Conservation (phyloP, 164 flowering plant species). For the Protea cynaroides region DNA sequence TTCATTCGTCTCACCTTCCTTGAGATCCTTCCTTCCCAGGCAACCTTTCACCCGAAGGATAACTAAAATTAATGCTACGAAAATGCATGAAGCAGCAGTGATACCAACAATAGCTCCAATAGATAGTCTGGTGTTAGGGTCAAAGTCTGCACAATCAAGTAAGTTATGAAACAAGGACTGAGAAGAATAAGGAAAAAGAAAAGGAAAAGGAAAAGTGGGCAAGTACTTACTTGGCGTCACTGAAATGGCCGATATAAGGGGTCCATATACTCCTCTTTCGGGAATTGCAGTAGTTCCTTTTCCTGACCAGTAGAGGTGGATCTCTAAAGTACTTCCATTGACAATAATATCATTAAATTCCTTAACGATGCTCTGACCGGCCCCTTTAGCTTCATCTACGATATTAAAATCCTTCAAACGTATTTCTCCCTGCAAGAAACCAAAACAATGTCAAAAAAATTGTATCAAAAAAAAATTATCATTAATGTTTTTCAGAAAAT, state of each 20-base stretch:
- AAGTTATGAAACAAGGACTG: neutral
- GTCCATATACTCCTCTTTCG: constrained; percentile 62
- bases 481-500: neutral
- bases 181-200: neutral
- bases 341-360: constrained; percentile 30
- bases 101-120: constrained; percentile 60
- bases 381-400: constrained; percentile 50
- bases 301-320: constrained; percentile 72
- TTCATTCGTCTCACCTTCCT: constrained; percentile 37
- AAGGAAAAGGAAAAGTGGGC: neutral
- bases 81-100: constrained; percentile 29
- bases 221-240: constrained; percentile 77
- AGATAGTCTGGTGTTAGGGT: constrained; percentile 32
- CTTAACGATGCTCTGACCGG: constrained; percentile 26
- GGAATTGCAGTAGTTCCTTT: constrained; percentile 72
- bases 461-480: neutral
- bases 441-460: neutral
- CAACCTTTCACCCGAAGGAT: constrained; percentile 42
- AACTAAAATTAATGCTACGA: constrained; percentile 26
- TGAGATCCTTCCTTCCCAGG: constrained; percentile 35
- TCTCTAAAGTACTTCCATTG: constrained; percentile 49
- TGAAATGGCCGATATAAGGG: constrained; percentile 74
- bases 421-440: constrained; percentile 27
- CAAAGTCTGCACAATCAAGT: neutral
- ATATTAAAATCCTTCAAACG: constrained; percentile 53